Evolutionary conservation across 139 green algal species (phyloP), one percentile per base, ranked within the genome.

Genomic region (Tetradesmus obliquus): DNA sequence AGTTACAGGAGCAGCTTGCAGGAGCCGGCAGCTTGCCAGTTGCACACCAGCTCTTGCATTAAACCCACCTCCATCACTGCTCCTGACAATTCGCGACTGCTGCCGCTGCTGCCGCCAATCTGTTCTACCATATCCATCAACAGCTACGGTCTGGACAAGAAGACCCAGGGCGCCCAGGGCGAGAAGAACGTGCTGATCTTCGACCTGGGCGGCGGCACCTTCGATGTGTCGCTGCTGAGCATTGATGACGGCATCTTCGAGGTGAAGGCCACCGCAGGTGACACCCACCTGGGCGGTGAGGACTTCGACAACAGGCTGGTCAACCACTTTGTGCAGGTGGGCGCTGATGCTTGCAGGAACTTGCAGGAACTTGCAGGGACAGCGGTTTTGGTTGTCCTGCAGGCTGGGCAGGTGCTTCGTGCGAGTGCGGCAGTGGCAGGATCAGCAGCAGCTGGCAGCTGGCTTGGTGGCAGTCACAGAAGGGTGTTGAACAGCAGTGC

Each of bases 171-270:
- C 57, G 74, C 84, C 24, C 84, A 86, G 7, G 95, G 96, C 24
- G 97, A 99, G 96, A 94, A 94, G 91, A 97, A 99, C 87, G 96
- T 99, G 90, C 95, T 99, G 55, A 98, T 99, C 95, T 99, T 99
- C 93, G 98, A 99, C 92, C 96, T 99, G 88, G 98, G 98, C n/a
- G 98, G 98, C 51, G 95, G 98, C 84, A 99, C 98, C 83, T 99
- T 99, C 92, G 98, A 99, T 97, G 98, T 99, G 90, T 99, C 97
- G n/a, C 95, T 99, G 76, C 95, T 99, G 92, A 98, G 97, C 88
- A 99, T 99, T 92, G 98, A 99, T 92, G 98, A 99, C 93, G 98
- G 98, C 88, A 99, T 99, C 94, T 99, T 99, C 94, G 98, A 99
- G 95, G 97, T 99, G 85, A 99, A 99, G 96, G 93, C 98, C 88